phyloP scores from a whole-genome alignment of 768 basidiomycete species.

The Paxillus ammoniavirescens region DNA sequence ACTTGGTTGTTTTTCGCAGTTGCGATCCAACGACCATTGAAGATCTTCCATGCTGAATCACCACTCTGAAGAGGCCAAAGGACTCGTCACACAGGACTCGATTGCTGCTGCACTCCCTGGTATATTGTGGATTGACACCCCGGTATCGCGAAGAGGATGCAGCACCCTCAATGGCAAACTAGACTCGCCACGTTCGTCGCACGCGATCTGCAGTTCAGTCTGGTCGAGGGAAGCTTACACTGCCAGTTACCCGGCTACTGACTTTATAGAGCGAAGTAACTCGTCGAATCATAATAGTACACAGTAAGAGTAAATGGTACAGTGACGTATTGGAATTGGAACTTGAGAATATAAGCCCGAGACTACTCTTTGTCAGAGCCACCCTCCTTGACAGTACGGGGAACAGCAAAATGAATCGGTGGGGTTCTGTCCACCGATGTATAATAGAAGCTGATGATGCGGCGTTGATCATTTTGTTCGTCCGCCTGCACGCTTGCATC shows the following conservation, averaged over 20 bases:
- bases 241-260: constrained; percentile 33
- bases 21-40: too few species aligned
- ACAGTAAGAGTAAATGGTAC: background rate
- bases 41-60: too few species aligned
- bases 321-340: background rate
- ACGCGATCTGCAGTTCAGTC: constrained; percentile 14
- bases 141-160: constrained; percentile 40
- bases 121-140: constrained; percentile 38
- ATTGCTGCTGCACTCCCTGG: constrained; percentile 40
- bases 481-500: constrained; percentile 14
- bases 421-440: constrained; percentile 31
- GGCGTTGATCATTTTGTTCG: constrained; percentile 19
- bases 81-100: constrained; percentile 34
- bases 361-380: background rate
- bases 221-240: constrained; percentile 32
- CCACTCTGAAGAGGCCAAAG: constrained; percentile 33
- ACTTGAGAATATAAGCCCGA: background rate
- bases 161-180: constrained; percentile 21
- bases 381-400: constrained; percentile 7
- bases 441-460: constrained; percentile 36
- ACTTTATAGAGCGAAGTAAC: background rate
- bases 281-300: background rate
- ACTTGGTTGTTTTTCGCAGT: too few species aligned
- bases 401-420: constrained; percentile 31
- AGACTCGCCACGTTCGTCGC: constrained; percentile 24